A percentile compares a stretch with the other conserved stretches of the same genome.
phyloP scores from a whole-genome alignment of 768 basidiomycete species.

The Tephrocybe sp. region DNA sequence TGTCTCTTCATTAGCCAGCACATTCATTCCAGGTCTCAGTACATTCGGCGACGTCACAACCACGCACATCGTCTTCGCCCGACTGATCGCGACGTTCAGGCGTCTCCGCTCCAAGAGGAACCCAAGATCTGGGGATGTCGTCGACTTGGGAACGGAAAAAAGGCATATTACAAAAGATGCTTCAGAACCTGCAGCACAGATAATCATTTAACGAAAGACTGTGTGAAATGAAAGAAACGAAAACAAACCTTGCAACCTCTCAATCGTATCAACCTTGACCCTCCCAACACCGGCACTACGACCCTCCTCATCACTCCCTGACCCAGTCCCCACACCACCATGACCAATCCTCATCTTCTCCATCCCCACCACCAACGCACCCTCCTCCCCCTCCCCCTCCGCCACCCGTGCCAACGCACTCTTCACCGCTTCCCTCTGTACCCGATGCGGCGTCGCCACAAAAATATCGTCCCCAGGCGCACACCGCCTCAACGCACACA shows the following conservation, averaged over 20 bases:
- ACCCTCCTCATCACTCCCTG: constrained; percentile 8
- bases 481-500: constrained; percentile 33
- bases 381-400: not conserved
- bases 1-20: constrained; percentile 40
- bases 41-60: constrained; percentile 42
- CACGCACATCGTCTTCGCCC: constrained; percentile 49
- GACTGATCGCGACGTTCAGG: constrained; percentile 52
- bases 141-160: constrained; percentile 41
- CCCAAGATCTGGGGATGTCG: constrained; percentile 28
- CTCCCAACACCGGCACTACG: constrained; percentile 9
- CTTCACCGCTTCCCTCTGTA: constrained; percentile 50
- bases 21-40: constrained; percentile 40
- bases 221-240: not conserved
- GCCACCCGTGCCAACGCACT: constrained; percentile 26
- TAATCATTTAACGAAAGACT: not conserved
- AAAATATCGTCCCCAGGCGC: constrained; percentile 43
- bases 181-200: constrained; percentile 39
- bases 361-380: not conserved
- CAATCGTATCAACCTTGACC: constrained; percentile 48
- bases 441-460: constrained; percentile 49
- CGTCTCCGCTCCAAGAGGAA: constrained; percentile 47
- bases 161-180: constrained; percentile 52
- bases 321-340: constrained; percentile 12
- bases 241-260: constrained; percentile 44
- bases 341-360: constrained; percentile 13